Percentiles rank a stretch among this genome's conserved stretches.
Evolutionary conservation across 768 basidiomycete species (phyloP).

Genomic region (Rubroboletus pulcherrimus): DNA sequence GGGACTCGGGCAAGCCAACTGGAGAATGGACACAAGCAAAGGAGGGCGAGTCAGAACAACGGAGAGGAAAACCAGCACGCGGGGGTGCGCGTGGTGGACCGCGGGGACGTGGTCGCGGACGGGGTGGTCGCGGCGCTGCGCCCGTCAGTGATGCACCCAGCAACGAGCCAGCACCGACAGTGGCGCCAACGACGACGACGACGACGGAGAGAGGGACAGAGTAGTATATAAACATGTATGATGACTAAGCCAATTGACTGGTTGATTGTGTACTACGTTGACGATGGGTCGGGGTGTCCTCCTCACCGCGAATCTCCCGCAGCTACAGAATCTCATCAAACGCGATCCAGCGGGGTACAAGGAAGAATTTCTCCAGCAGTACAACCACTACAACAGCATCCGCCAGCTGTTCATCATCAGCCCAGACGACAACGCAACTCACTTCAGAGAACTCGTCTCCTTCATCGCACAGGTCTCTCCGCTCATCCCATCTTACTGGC

Average conservation of each 20-base stretch:
- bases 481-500: no score
- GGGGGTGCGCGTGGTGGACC: slow-evolving; percentile 31
- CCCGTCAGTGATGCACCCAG: not conserved
- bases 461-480: slow-evolving; percentile 71
- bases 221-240: not conserved
- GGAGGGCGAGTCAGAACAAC: slow-evolving; percentile 15
- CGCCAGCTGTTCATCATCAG: slow-evolving; percentile 80
- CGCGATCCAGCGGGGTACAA: slow-evolving; percentile 85
- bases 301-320: slow-evolving; percentile 86
- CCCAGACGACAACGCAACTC: slow-evolving; percentile 80
- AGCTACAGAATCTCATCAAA: slow-evolving; percentile 96
- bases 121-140: slow-evolving; percentile 22
- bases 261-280: not conserved
- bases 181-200: not conserved
- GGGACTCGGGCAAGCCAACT: slow-evolving; percentile 71
- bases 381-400: slow-evolving; percentile 89
- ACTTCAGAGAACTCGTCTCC: slow-evolving; percentile 82
- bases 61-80: slow-evolving; percentile 25
- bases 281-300: slow-evolving; percentile 31
- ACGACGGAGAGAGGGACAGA: not conserved
- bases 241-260: slow-evolving; percentile 13
- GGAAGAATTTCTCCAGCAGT: slow-evolving; percentile 96
- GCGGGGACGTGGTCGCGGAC: slow-evolving; percentile 37
- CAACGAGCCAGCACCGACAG: not conserved
- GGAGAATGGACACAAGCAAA: slow-evolving; percentile 7